Conservation (phyloP, 495 filamentous ascomycete genomes). For the Penicillium bovifimosum region DNA sequence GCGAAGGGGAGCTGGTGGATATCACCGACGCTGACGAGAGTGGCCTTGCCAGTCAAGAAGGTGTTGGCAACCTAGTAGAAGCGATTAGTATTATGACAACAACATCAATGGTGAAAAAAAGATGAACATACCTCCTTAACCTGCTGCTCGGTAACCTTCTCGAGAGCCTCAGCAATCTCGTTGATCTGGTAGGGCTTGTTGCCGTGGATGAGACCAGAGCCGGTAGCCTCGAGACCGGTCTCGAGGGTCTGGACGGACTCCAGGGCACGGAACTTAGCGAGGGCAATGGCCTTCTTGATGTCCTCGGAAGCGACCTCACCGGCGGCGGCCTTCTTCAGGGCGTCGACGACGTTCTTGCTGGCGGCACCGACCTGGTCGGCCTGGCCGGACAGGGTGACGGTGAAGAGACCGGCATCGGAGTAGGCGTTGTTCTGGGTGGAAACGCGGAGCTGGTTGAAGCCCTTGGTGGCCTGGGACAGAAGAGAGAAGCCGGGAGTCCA, state of each 20-base stretch:
- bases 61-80: conserved; percentile 69
- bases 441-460: conserved; percentile 58
- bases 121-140: conserved; percentile 72
- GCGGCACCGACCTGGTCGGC: conserved; percentile 63
- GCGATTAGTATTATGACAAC: conserved; percentile 13
- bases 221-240: conserved; percentile 64
- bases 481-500: conserved; percentile 92
- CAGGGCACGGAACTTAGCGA: conserved; percentile 89
- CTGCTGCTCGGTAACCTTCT: conserved; percentile 73
- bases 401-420: conserved; percentile 89
- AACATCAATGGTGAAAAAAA: background rate
- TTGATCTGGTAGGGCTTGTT: conserved; percentile 82
- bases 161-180: conserved; percentile 72
- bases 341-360: conserved; percentile 59
- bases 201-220: conserved; percentile 70
- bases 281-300: conserved; percentile 82
- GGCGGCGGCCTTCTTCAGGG: conserved; percentile 69
- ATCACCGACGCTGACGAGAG: conserved; percentile 74
- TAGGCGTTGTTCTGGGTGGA: conserved; percentile 74
- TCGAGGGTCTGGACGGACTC: conserved; percentile 71
- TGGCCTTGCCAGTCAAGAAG: conserved; percentile 81
- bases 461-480: conserved; percentile 68
- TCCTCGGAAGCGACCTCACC: conserved; percentile 76
- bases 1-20: conserved; percentile 83
- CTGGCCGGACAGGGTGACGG: conserved; percentile 69